Evolutionary conservation across 2,329 filamentous ascomycete genomes (phyloP).

Genomic region (Tolypocladium amazonense): DNA sequence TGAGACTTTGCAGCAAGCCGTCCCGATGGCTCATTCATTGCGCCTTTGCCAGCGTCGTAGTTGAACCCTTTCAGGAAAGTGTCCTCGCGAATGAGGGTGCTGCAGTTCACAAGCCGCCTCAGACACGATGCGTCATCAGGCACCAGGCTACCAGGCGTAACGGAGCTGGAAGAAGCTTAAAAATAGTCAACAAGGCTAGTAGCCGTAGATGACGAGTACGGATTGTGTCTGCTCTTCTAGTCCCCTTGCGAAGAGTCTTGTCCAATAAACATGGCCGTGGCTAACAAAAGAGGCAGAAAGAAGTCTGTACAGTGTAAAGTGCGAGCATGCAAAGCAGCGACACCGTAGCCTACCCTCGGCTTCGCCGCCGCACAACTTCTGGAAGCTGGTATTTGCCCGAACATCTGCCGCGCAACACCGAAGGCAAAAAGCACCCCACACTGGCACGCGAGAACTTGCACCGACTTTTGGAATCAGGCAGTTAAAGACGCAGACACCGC

Average conservation of each 20-base stretch:
- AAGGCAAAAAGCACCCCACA: constrained; percentile 19
- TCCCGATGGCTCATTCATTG: neutral
- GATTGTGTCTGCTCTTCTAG: no score
- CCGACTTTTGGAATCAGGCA: constrained; percentile 28
- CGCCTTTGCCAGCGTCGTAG: neutral
- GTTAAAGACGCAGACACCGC: constrained; percentile 24
- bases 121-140: neutral
- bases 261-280: neutral
- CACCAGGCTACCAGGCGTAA: neutral
- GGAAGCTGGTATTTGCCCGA: constrained; percentile 11
- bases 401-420: constrained; percentile 13
- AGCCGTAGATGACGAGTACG: neutral
- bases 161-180: no score
- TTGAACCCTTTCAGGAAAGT: no score
- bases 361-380: neutral
- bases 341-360: neutral
- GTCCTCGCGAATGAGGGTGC: no score
- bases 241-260: neutral
- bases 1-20: neutral
- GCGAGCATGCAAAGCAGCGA: neutral
- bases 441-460: constrained; percentile 23
- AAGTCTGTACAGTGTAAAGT: neutral
- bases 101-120: no score
- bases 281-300: no score
- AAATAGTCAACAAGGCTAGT: neutral